phyloP scores from a whole-genome alignment of 345 rosid species.

The Stellera chamaejasme region DNA sequence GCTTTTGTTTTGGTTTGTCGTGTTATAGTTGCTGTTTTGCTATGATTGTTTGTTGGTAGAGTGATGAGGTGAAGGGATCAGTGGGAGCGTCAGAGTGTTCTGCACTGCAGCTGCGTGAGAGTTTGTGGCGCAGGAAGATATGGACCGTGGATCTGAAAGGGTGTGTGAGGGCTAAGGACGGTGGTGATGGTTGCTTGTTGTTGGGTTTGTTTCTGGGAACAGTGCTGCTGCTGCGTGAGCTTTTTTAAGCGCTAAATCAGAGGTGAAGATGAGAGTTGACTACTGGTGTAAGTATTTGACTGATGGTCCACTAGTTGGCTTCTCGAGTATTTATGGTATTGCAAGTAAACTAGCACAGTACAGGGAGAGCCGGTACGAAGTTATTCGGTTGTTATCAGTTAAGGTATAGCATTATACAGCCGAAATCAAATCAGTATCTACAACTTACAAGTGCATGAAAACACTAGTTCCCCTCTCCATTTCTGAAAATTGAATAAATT shows the following conservation, averaged over 20 bases:
- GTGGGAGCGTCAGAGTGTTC: conserved; percentile 10
- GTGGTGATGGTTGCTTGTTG: not conserved
- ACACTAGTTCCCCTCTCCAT: too few species aligned
- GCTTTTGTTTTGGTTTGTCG: not conserved
- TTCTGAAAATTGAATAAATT: too few species aligned
- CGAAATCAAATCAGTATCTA: too few species aligned
- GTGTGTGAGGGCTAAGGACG: not conserved
- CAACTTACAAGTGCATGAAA: too few species aligned
- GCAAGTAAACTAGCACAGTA: too few species aligned
- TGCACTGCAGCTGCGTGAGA: conserved; percentile 17
- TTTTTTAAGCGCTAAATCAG: conserved; percentile 2
- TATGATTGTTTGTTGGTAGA: not conserved
- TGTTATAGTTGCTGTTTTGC: not conserved
- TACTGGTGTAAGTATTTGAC: conserved; percentile 13
- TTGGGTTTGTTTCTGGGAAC: not conserved
- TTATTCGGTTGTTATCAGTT: too few species aligned
- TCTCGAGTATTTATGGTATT: not conserved
- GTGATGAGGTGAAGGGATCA: not conserved
- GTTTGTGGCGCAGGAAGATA: conserved; percentile 19
- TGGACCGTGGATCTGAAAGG: conserved; percentile 20
- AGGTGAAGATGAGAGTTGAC: conserved; percentile 16
- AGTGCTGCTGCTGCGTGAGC: too few species aligned
- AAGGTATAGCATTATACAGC: too few species aligned
- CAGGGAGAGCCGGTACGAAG: too few species aligned
- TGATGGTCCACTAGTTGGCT: conserved; percentile 9